These are phyloP conservation scores for Fomitiporia mediterranea DNA, from an alignment of 1,284 basidiomycete genomes.

Conservation along the genomic window DNA sequence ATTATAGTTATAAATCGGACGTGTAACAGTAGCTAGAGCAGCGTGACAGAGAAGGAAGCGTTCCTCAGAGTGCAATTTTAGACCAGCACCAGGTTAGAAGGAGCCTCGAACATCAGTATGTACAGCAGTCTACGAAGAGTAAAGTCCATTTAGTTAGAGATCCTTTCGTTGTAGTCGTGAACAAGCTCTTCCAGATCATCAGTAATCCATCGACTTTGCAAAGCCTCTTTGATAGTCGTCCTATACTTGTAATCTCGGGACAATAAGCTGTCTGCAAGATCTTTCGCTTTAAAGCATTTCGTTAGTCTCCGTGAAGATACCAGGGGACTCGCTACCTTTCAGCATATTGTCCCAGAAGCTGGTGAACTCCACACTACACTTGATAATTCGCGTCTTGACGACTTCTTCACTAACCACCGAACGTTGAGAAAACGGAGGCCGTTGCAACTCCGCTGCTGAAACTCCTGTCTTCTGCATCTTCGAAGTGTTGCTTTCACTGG, in stretches of 20 bases:
- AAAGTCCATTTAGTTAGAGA: slow-evolving; percentile 28
- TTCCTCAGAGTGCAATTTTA: no score
- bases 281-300: slow-evolving; percentile 41
- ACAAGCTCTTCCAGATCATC: slow-evolving; percentile 56
- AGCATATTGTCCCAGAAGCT: slow-evolving; percentile 49
- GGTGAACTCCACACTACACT: slow-evolving; percentile 53
- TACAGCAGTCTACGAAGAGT: not conserved
- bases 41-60: no score
- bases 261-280: slow-evolving; percentile 53
- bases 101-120: slow-evolving; percentile 1
- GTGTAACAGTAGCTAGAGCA: not conserved
- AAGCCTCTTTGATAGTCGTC: slow-evolving; percentile 54
- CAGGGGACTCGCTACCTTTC: slow-evolving; percentile 43
- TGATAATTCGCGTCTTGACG: slow-evolving; percentile 65
- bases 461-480: slow-evolving; percentile 24
- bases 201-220: slow-evolving; percentile 59
- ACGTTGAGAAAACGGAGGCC: slow-evolving; percentile 41
- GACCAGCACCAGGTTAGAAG: not conserved
- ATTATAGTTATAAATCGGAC: slow-evolving; percentile 4
- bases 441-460: slow-evolving; percentile 23
- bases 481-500: slow-evolving; percentile 29
- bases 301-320: slow-evolving; percentile 9
- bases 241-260: slow-evolving; percentile 50
- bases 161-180: slow-evolving; percentile 51
- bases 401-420: slow-evolving; percentile 50